Evolutionary conservation across 305 asterid genomes (phyloP), one percentile per base, ranked within the genome.

Genomic region (Stenogyne calaminthoides): DNA sequence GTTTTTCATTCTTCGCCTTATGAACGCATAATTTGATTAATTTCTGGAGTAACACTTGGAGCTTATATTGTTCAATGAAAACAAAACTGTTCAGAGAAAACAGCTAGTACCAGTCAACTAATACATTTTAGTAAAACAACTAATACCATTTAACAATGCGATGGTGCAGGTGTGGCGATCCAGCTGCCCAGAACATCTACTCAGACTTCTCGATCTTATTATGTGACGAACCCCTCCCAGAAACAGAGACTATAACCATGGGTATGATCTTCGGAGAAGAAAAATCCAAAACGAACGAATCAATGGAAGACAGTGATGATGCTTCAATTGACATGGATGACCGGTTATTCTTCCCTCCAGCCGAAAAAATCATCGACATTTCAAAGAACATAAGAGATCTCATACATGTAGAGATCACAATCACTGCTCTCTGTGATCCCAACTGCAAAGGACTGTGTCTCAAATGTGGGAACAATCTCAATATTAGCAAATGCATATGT

Each of bases 381-480:
- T 94, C 99, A 29, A 94, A 94, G 83, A 86, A 88, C 74, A 84
- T 94, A 80, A 81, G 98, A 81, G 99, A 94, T 76, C 80, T 92
- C 76, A 83, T 88, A 81, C 98, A 94, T 74, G 60, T 94, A 27
- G 99, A 94, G 85, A 90, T 94, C 82, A 92, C 91, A 64, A 76
- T 90, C 11, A 85, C 61, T 66, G 95, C 89, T 20, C 16, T 84
- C 6, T 92, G 99, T 60, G 87, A 81, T 76, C 87, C 93, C 29
- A 75, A 74, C 9, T 94, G 99, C 88, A 90, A 71, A 82, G 99
- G 99, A 34, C 46, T 88, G 15, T 91, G 99, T 70, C 84, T 90
- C 47, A 78, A 73, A 49, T 94, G 99, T 71, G 99, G 98, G 25
- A 58, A 80, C 6, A 94, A 90, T 78, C 93, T 91, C 71, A 94